phyloP scores from a whole-genome alignment of 495 filamentous ascomycete genomes.

The Penicillium diatomitis region DNA sequence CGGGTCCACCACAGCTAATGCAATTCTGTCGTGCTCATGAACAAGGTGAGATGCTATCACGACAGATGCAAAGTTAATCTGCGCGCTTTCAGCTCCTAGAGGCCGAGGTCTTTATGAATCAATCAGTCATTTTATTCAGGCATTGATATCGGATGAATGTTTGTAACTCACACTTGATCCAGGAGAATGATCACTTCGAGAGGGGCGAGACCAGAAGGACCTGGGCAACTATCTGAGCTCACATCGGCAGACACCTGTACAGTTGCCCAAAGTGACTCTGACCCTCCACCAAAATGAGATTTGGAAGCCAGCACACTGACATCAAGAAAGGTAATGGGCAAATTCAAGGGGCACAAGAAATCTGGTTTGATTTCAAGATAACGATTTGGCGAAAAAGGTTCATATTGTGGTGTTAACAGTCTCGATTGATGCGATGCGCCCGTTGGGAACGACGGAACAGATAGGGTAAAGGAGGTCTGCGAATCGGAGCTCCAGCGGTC shows the following conservation, averaged over 20 bases:
- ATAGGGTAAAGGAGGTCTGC: slow-evolving; percentile 2
- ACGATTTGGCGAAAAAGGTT: neutral
- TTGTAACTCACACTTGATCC: slow-evolving; percentile 11
- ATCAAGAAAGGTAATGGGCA: slow-evolving; percentile 14
- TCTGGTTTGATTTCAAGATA: neutral
- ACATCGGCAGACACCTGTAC: slow-evolving; percentile 20
- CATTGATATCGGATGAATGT: neutral
- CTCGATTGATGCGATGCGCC: neutral
- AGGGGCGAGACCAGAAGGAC: slow-evolving; percentile 8
- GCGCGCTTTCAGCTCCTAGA: neutral
- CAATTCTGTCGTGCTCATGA: slow-evolving; percentile 11
- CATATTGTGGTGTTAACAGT: neutral
- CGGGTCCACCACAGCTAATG: slow-evolving; percentile 8
- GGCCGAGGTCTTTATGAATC: too few species aligned
- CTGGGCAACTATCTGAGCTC: slow-evolving; percentile 7
- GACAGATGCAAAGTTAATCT: slow-evolving; percentile 9
- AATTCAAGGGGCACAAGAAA: slow-evolving; percentile 8
- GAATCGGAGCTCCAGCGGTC: slow-evolving; percentile 21
- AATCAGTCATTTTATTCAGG: too few species aligned
- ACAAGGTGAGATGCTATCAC: slow-evolving; percentile 9
- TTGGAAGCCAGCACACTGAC: slow-evolving; percentile 9
- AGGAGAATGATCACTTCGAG: slow-evolving; percentile 19
- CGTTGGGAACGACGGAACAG: neutral
- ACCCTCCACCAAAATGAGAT: slow-evolving; percentile 4
- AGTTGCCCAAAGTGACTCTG: slow-evolving; percentile 13